Evolutionary conservation across 306 rosid species (phyloP).

Genomic region (Corylus avellana): DNA sequence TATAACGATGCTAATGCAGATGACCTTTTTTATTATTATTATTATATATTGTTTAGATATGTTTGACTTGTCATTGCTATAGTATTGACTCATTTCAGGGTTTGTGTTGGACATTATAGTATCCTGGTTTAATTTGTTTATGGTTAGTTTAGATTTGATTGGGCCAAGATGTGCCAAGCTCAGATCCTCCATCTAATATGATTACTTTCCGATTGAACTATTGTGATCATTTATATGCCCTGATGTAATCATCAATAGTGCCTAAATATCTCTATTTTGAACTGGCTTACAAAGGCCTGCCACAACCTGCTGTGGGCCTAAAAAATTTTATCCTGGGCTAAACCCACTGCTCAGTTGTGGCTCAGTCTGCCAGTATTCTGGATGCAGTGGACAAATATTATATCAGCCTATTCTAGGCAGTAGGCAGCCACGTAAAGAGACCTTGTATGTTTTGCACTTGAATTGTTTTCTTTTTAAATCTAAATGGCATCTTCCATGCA

Average conservation of each 20-base stretch:
- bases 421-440: constrained; percentile 5
- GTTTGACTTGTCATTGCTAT: neutral
- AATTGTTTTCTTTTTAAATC: constrained; percentile 5
- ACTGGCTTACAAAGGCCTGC: neutral
- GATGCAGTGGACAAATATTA: neutral
- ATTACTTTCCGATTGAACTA: too few species aligned
- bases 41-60: neutral
- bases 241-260: too few species aligned
- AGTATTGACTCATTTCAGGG: neutral
- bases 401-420: constrained; percentile 10
- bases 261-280: neutral
- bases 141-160: neutral
- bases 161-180: neutral
- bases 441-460: neutral
- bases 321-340: neutral
- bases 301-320: neutral
- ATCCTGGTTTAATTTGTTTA: neutral
- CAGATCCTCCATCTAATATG: neutral
- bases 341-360: neutral
- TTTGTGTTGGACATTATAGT: neutral
- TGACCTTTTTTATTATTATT: neutral
- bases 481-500: constrained; percentile 35
- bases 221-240: too few species aligned
- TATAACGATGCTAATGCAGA: neutral
- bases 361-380: neutral